Evolutionary conservation across 2,329 filamentous ascomycete species (phyloP).

Genomic region (Chaetothyriales sp.): DNA sequence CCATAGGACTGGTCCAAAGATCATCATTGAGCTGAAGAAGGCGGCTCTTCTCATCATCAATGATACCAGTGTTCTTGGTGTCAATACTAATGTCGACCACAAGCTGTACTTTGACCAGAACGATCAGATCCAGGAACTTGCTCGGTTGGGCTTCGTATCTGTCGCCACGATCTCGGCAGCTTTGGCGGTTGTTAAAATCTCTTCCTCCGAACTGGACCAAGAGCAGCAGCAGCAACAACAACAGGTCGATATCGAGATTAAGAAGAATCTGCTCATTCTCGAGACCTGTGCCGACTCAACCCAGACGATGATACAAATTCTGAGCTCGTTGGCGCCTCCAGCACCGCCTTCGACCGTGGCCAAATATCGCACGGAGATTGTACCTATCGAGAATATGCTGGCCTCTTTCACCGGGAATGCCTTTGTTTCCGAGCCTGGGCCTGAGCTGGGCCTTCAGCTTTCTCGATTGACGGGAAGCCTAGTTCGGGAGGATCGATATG

Average conservation of each 20-base stretch:
- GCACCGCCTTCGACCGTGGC: conserved; percentile 64
- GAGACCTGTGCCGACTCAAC: conserved; percentile 97
- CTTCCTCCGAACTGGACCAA: not conserved
- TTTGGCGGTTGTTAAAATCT: conserved; percentile 38
- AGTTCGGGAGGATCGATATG: conserved; percentile 25
- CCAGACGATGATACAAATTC: conserved; percentile 67
- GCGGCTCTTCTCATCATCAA: conserved; percentile 74
- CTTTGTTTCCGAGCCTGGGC: conserved; percentile 35
- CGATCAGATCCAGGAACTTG: conserved; percentile 35
- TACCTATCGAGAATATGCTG: conserved; percentile 75
- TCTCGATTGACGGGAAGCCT: conserved; percentile 1
- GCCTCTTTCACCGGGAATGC: conserved; percentile 81
- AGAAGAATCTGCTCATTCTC: conserved; percentile 72
- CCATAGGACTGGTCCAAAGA: conserved; percentile 47
- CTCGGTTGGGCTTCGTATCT: conserved; percentile 62
- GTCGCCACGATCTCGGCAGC: conserved; percentile 63
- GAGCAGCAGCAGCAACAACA: conserved; percentile 44
- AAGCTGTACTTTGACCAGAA: conserved; percentile 21
- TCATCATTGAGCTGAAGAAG: conserved; percentile 56
- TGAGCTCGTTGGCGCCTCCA: conserved; percentile 70
- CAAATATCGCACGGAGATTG: conserved; percentile 74
- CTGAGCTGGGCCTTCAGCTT: conserved; percentile 16
- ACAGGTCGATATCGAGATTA: conserved; percentile 62
- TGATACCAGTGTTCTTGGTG: conserved; percentile 40
- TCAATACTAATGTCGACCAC: conserved; percentile 19